Base-by-base conservation (phyloP, 2,329 filamentous ascomycete species). In the Paecilomyces sp. region DNA sequence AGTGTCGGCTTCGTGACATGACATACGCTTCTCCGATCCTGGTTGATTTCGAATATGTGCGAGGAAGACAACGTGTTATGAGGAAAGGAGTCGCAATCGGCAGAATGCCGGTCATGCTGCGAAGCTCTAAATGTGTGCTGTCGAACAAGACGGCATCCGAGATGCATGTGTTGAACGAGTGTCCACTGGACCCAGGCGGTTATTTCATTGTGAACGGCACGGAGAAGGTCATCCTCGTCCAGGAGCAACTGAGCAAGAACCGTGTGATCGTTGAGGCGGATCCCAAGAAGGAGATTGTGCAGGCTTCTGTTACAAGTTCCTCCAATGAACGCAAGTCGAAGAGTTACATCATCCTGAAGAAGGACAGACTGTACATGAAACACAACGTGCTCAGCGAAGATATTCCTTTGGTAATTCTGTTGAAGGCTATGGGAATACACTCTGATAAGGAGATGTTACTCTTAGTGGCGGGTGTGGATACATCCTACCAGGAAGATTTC, bases 231-330 rank as follows among this genome's bases (percentile, higher is more conserved):
- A 99, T 99, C 70, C 80, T 99, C 52, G 95, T 99, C 13, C 94
- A 99, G 75, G 95, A 99, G 72, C 94, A 99, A 77, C 80, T 99
- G 71, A 99, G 94, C 83, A 99, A 99, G 83, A 99, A 99, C 76
- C 87, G 94, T 79, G 90, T 99, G 69, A 97, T 99, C 72, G 93
- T 99, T 15, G 95, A 99, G 76, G 88, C 91, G 58, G 90, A 93
- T 68, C 83, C 88, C 57, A 96, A 96, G 78, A 97, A 97, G 76
- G 90, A 90, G 61, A 87, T 96, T 64, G 93, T 97, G 59, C 91
- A 93, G 66, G 94, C 95, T 41, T 97, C 94, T 1, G 94, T 97
- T 31, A 99, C 92, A 60, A 95, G 92, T 85, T 97, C 94, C 31
- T 97, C 95, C 1, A 92, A 97, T 75, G 94, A 97, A 74, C 86